Conservation (phyloP, 164 flowering plant species). For the Annona squamosa region DNA sequence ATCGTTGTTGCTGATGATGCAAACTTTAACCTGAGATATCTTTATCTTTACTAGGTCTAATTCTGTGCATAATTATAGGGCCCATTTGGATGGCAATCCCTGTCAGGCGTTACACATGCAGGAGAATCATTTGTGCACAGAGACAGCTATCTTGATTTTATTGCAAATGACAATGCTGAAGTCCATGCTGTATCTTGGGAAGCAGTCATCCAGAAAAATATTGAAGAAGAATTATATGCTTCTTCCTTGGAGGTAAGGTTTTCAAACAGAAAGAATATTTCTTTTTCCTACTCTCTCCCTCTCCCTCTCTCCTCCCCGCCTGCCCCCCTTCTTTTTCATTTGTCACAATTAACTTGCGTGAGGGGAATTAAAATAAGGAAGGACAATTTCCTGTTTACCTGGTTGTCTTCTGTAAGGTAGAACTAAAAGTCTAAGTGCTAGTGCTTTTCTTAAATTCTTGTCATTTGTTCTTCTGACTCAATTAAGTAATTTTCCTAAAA, state of each 20-base stretch:
- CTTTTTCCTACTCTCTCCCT: neutral
- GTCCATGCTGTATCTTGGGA: conserved; percentile 78
- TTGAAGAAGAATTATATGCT: conserved; percentile 78
- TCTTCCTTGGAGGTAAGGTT: conserved; percentile 54
- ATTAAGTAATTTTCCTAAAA: too few relatives aligned
- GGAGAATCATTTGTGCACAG: conserved; percentile 43
- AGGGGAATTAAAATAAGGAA: too few relatives aligned
- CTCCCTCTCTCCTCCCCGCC: conserved; percentile 6
- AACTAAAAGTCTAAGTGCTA: too few relatives aligned
- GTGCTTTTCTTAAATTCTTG: too few relatives aligned
- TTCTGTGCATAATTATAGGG: conserved; percentile 43
- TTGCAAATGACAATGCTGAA: conserved; percentile 43
- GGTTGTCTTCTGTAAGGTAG: too few relatives aligned
- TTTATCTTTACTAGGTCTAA: neutral
- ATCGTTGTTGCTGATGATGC: neutral
- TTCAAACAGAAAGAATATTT: neutral
- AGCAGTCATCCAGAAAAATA: conserved; percentile 75
- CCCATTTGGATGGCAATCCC: conserved; percentile 87
- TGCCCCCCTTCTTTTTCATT: too few relatives aligned
- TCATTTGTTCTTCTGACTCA: too few relatives aligned
- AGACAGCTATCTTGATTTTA: conserved; percentile 35
- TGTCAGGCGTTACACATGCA: conserved; percentile 31
- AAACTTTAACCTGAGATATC: neutral
- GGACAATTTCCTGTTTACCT: too few relatives aligned
- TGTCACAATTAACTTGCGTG: too few relatives aligned